Conservation (phyloP, 352 stramenopile genomes). For the Blastocystis sp. region DNA sequence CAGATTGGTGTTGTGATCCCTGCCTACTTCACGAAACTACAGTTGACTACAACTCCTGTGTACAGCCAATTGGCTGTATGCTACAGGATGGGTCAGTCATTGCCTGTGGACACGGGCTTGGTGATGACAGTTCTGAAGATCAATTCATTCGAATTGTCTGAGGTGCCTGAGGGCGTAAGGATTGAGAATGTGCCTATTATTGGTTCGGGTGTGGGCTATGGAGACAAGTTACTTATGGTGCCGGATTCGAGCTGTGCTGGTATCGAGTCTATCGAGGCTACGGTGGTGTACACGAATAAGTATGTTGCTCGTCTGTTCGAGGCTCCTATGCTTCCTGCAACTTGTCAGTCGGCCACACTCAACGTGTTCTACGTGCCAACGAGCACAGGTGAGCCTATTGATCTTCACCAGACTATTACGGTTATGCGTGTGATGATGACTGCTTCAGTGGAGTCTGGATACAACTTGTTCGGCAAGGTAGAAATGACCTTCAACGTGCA, state of each 20-base stretch:
- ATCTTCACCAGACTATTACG: background rate
- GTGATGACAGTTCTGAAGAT: constrained; percentile 32
- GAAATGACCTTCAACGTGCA: constrained; percentile 54
- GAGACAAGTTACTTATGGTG: constrained; percentile 38
- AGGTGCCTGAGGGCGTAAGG: constrained; percentile 35
- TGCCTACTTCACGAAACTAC: background rate
- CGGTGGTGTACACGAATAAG: background rate
- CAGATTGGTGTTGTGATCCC: background rate
- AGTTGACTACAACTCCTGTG: background rate
- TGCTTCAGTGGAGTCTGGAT: constrained; percentile 6
- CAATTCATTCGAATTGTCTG: constrained; percentile 13
- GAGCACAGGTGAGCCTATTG: background rate
- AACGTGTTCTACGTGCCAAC: constrained; percentile 32
- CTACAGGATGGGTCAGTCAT: constrained; percentile 6
- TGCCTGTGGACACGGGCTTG: background rate
- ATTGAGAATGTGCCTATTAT: constrained; percentile 9
- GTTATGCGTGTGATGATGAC: constrained; percentile 13
- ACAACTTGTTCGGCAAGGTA: constrained; percentile 22
- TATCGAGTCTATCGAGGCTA: background rate
- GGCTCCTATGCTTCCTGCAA: constrained; percentile 20
- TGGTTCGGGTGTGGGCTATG: background rate
- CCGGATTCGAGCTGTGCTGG: background rate
- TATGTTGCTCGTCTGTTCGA: constrained; percentile 12
- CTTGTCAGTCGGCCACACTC: constrained; percentile 16
- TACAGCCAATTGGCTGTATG: constrained; percentile 8